Evolutionary conservation across 1,284 basidiomycete species (phyloP).

Genomic region (Naganishia albida): DNA sequence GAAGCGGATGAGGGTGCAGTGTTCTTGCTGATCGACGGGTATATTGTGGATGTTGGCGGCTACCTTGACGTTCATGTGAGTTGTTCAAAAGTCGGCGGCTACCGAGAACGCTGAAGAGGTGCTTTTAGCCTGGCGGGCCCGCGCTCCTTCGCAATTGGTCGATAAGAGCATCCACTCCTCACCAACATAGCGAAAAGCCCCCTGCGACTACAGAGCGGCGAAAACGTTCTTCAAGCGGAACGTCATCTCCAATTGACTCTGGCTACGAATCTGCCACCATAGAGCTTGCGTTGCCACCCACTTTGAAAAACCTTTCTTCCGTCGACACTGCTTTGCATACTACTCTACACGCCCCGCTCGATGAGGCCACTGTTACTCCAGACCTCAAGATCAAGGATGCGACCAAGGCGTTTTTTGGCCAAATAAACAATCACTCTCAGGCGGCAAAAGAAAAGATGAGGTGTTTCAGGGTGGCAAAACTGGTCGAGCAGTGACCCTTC

Average conservation of each 20-base stretch:
- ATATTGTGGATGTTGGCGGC: slow-evolving; percentile 64
- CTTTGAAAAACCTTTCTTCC: slow-evolving; percentile 16
- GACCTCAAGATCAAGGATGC: slow-evolving; percentile 57
- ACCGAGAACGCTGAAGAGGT: background rate
- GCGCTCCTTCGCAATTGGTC: slow-evolving; percentile 59
- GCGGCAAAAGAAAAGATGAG: slow-evolving; percentile 63
- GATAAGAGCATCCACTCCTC: slow-evolving; percentile 35
- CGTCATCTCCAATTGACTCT: slow-evolving; percentile 36
- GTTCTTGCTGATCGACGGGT: slow-evolving; percentile 64
- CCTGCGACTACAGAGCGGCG: slow-evolving; percentile 7
- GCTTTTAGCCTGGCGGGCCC: slow-evolving; percentile 61
- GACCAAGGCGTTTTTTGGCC: slow-evolving; percentile 68
- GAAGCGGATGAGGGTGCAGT: slow-evolving; percentile 50
- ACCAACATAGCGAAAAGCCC: background rate
- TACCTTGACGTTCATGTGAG: slow-evolving; percentile 70
- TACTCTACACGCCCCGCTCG: too few species aligned
- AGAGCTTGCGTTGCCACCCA: slow-evolving; percentile 13
- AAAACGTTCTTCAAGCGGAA: background rate
- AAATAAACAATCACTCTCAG: slow-evolving; percentile 69
- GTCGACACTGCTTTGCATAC: too few species aligned
- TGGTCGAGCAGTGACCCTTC: too few species aligned
- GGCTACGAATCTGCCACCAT: slow-evolving; percentile 39
- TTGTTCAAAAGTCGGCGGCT: slow-evolving; percentile 25
- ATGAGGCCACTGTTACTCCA: too few species aligned
- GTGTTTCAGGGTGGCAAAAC: slow-evolving; percentile 58